phyloP scores from a whole-genome alignment of 495 filamentous ascomycete species.

The Amphirosellinia nigrospora region DNA sequence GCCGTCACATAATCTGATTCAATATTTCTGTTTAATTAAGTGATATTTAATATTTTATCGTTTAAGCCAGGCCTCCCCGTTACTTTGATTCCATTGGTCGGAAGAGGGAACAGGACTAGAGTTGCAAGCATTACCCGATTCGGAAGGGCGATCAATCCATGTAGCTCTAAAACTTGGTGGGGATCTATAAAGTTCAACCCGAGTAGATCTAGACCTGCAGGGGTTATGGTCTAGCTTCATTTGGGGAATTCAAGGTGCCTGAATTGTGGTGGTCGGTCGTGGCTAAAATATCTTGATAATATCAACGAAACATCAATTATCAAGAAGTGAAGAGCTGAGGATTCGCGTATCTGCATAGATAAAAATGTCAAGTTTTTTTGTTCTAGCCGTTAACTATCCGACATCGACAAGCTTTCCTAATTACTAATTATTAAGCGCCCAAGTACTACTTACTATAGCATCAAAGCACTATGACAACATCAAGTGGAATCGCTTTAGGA shows the following conservation, averaged over 20 bases:
- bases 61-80: too few relatives aligned
- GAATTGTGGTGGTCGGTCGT: too few relatives aligned
- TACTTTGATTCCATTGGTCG: too few relatives aligned
- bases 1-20: too few relatives aligned
- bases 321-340: neutral
- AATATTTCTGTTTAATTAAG: too few relatives aligned
- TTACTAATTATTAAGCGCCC: neutral
- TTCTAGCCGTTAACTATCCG: neutral
- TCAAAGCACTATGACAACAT: neutral
- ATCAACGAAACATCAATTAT: neutral
- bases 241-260: too few relatives aligned
- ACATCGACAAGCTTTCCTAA: neutral
- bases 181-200: too few relatives aligned
- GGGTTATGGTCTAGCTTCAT: too few relatives aligned
- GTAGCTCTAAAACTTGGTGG: neutral
- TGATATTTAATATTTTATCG: too few relatives aligned
- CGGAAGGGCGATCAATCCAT: neutral
- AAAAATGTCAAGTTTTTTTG: too few relatives aligned
- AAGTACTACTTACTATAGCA: neutral
- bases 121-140: conserved; percentile 2
- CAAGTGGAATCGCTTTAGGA: neutral
- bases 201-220: too few relatives aligned
- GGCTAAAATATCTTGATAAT: too few relatives aligned
- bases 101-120: neutral
- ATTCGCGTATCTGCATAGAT: neutral